Evolutionary conservation across 2,329 filamentous ascomycete species (phyloP).

Genomic region (Clonostachys rhizophaga): DNA sequence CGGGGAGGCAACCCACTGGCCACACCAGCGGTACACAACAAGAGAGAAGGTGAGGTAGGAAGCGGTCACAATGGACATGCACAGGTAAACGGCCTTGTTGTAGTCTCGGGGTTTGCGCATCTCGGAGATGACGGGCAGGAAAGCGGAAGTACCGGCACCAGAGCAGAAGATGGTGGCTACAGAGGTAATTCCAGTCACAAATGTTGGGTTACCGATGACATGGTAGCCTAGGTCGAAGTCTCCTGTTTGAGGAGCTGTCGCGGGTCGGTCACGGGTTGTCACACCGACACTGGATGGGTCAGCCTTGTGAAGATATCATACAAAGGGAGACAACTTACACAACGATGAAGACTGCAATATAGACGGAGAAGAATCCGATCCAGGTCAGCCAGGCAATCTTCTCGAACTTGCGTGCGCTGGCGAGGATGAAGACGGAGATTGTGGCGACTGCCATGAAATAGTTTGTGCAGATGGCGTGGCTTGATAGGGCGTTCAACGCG

Average conservation of each 20-base stretch:
- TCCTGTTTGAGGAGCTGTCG: conserved; percentile 54
- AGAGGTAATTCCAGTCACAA: conserved; percentile 54
- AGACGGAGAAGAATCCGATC: conserved; percentile 54
- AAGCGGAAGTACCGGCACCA: conserved; percentile 53
- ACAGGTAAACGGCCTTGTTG: conserved; percentile 53
- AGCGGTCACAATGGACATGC: conserved; percentile 51
- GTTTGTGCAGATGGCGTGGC: conserved; percentile 52
- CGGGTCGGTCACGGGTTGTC: conserved; percentile 50
- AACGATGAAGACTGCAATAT: conserved; percentile 51
- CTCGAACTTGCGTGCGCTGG: conserved; percentile 51
- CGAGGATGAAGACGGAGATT: conserved; percentile 38
- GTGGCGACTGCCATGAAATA: conserved; percentile 50
- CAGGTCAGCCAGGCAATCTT: conserved; percentile 60
- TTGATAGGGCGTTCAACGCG: conserved; percentile 53
- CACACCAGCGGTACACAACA: conserved; percentile 58
- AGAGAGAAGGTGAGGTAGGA: conserved; percentile 55
- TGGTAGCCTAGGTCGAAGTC: conserved; percentile 55
- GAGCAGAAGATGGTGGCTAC: conserved; percentile 56
- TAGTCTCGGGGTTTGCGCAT: conserved; percentile 57
- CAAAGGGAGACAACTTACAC: conserved; percentile 23
- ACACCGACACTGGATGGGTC: conserved; percentile 39
- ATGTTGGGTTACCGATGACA: conserved; percentile 49
- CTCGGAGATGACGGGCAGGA: conserved; percentile 61
- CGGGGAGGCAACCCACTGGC: conserved; percentile 57
- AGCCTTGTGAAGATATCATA: neutral